Evolutionary conservation across 257 asterid genomes (phyloP), one percentile per base, ranked within the genome.

Genomic region (Primulina tabacum): DNA sequence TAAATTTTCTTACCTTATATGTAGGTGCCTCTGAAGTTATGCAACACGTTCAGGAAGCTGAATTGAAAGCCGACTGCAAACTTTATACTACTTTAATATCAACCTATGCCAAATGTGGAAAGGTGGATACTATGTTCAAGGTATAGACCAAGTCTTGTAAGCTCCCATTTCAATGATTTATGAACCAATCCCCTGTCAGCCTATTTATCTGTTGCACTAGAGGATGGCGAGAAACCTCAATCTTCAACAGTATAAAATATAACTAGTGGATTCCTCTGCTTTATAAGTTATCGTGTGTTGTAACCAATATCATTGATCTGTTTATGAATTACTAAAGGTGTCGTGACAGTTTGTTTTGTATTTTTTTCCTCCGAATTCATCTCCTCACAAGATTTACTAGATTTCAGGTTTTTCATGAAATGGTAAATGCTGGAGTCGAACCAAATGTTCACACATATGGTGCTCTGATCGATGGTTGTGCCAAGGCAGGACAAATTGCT

Each of bases 401-500:
- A 66, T 73, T 71, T 83, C 76, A 93, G 99, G 97, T 93, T 74
- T 93, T 93, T 65, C 96, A 93, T 78, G 96, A 90, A 82, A 93
- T 93, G 99, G 92, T 93, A 62, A 93, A 86, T 83, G 95, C 92
- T 82, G 96, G 96, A 75, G 90, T 90, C 68, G 96, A 90, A 81
- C 96, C 97, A 69, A 93, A 89, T 89, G 83, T 86, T 76, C 96
- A 93, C 82, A 93, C 99, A 21, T 93, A 87, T 67, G 88, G 99
- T 74, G 90, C 97, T 74, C 96, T 93, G 73, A 93, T 93, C 76
- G 95, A 90, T 86, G 99, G 99, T 40, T 90, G 99, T 73, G 99
- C 97, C 69, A 93, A 89, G 84, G 97, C 96, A 4, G 99, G 99
- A 72, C 99, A 93, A 82, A 89, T 93, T 74, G 97, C 96, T 62